Evolutionary conservation across 768 basidiomycete genomes (phyloP).

Genomic region (Phaffia australis): DNA sequence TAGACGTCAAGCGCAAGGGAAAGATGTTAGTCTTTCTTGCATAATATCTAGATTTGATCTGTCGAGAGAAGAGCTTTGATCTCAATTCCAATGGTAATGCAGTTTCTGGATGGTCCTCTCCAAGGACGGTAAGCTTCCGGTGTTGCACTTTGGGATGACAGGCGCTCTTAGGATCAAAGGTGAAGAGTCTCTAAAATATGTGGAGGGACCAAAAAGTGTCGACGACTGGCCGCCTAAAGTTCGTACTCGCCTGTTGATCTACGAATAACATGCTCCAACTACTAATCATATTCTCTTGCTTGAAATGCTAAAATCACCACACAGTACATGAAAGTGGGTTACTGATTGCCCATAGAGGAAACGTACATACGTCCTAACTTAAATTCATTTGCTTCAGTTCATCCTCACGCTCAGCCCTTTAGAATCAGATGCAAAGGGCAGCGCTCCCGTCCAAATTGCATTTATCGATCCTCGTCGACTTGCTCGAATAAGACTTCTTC

Average conservation of each 20-base stretch:
- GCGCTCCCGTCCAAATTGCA: constrained; percentile 11
- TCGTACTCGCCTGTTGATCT: not conserved
- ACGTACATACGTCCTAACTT: not conserved
- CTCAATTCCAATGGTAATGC: not conserved
- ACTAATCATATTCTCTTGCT: not conserved
- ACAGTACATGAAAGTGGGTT: constrained; percentile 19
- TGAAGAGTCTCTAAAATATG: not conserved
- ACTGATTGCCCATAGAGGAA: too few species aligned
- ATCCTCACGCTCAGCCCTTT: constrained; percentile 7
- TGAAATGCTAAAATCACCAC: too few species aligned
- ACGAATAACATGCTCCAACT: not conserved
- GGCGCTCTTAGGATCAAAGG: constrained; percentile 11
- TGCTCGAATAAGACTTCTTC: constrained; percentile 11
- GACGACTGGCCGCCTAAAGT: constrained; percentile 19
- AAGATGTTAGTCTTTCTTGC: constrained; percentile 12
- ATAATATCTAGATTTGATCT: too few species aligned
- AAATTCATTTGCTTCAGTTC: not conserved
- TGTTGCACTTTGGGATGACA: constrained; percentile 24
- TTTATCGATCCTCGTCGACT: constrained; percentile 20
- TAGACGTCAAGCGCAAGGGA: constrained; percentile 11
- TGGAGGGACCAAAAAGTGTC: not conserved
- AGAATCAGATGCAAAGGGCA: not conserved
- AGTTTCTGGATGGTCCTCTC: constrained; percentile 20
- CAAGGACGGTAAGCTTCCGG: not conserved
- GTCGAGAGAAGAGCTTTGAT: not conserved